phyloP scores from a whole-genome alignment of 169 alveolate species.

The Perkinsus chesapeaki region DNA sequence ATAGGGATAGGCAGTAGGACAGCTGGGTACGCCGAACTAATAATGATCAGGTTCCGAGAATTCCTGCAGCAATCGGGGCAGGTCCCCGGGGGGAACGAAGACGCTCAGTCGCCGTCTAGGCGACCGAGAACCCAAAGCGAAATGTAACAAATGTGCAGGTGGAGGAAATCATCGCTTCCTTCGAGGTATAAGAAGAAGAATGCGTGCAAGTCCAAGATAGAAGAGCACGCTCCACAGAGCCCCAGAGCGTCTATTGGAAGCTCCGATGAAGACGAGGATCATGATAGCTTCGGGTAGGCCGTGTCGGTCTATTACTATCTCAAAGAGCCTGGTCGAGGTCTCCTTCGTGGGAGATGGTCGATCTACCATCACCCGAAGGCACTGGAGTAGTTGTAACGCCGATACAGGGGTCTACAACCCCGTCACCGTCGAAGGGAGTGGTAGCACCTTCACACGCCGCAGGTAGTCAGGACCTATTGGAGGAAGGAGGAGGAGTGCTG shows the following conservation, averaged over 20 bases:
- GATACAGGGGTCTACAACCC: neutral
- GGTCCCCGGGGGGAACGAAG: neutral
- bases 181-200: too few species aligned
- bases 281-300: neutral
- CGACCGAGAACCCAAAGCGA: neutral
- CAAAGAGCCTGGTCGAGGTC: neutral
- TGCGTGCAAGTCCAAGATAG: too few species aligned
- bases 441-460: too few species aligned
- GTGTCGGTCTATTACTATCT: neutral
- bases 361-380: neutral
- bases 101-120: neutral
- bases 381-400: neutral
- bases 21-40: neutral
- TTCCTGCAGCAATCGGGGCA: neutral
- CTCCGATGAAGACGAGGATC: too few species aligned
- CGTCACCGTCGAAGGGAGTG: neutral
- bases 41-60: neutral
- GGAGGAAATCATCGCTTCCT: neutral
- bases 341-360: neutral
- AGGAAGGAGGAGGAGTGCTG: too few species aligned
- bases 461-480: too few species aligned
- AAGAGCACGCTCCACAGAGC: too few species aligned
- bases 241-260: too few species aligned
- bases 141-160: too few species aligned
- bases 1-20: neutral